Base-by-base conservation (phyloP, 495 filamentous ascomycete genomes). In the Neurospora tetrasperma region DNA sequence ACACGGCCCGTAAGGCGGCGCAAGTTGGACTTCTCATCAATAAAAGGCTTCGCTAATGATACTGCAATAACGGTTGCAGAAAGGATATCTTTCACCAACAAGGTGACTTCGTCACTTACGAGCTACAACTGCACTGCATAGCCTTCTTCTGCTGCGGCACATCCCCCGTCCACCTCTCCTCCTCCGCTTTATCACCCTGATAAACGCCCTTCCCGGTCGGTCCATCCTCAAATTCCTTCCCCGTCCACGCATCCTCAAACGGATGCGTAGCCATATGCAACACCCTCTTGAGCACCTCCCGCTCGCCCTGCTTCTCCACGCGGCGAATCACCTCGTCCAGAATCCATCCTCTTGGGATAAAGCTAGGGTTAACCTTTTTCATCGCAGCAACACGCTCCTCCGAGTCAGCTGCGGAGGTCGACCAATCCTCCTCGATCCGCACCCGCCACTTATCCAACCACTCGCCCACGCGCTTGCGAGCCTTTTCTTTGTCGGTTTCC, bases 71-170 rank as follows among this genome's bases (percentile, higher is more conserved):
- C 5, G 14, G 3, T 31, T 16, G 31, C 23, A 62, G 27, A 62
- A 31, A 5, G 35, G 41, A 43, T 71, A 42, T 44, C 18, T 42
- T 31, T 27, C 23, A 70, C 20, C 5, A 42, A 14, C 18, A n/a
- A 70, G 39, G 12, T 23, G 20, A 71, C 46, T 7, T 12, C 23
- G 12, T 62, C 31, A 41, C 27, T 70, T 79, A 86, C 35, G 87
- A 88, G 74, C 86, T 88, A 80, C 96, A 99, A 79, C 92, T 94
- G 82, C 96, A 99, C 85, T 97, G 95, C 88, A 97, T 89, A 54
- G 89, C 92, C 76, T 93, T 86, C 80, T 88, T 88, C 54, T 83
- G 82, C 81, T 84, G 90, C 11, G 96, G 96, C 71, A 97, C 93
- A 84, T 97, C 94, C 10, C 93, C 90, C 73, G 90, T 94, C 84